phyloP scores from a whole-genome alignment of 1,284 basidiomycete species.

The Meripilus lineatus region DNA sequence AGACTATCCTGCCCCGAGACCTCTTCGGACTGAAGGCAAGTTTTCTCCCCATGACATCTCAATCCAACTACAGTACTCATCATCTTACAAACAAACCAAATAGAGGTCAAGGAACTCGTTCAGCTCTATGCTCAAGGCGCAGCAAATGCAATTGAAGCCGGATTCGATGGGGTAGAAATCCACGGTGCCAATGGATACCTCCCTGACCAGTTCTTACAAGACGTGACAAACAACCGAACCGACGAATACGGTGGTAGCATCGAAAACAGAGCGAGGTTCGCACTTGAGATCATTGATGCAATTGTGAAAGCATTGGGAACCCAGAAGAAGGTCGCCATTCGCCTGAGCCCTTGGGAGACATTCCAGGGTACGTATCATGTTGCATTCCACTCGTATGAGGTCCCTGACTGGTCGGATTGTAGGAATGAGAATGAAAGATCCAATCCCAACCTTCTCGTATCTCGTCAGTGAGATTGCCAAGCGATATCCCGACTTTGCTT shows the following conservation, averaged over 20 bases:
- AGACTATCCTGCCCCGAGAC: conserved; percentile 30
- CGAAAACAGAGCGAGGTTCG: conserved; percentile 45
- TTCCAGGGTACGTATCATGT: conserved; percentile 37
- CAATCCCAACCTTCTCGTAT: conserved; percentile 29
- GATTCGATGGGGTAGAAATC: conserved; percentile 32
- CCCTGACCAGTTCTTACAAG: conserved; percentile 34
- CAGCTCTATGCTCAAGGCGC: conserved; percentile 20
- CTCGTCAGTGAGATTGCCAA: conserved; percentile 22
- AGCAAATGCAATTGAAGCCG: conserved; percentile 21
- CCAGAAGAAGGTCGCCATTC: conserved; percentile 38
- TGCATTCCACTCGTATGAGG: too few relatives aligned
- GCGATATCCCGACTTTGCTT: conserved; percentile 39
- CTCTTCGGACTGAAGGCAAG: too few relatives aligned
- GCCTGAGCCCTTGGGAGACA: conserved; percentile 46
- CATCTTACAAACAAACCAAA: neutral
- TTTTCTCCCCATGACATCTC: neutral
- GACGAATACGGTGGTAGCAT: conserved; percentile 53
- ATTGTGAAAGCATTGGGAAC: conserved; percentile 32
- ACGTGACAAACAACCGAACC: conserved; percentile 41
- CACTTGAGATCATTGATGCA: conserved; percentile 41
- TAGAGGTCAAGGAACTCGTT: conserved; percentile 26
- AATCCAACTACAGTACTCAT: neutral
- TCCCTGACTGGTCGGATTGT: too few relatives aligned
- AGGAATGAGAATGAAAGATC: conserved; percentile 38
- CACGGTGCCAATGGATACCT: conserved; percentile 34